A percentile compares a stretch with the other conserved stretches of the same genome.
phyloP scores from a whole-genome alignment of 345 rosid genomes.

The Populus nigra region DNA sequence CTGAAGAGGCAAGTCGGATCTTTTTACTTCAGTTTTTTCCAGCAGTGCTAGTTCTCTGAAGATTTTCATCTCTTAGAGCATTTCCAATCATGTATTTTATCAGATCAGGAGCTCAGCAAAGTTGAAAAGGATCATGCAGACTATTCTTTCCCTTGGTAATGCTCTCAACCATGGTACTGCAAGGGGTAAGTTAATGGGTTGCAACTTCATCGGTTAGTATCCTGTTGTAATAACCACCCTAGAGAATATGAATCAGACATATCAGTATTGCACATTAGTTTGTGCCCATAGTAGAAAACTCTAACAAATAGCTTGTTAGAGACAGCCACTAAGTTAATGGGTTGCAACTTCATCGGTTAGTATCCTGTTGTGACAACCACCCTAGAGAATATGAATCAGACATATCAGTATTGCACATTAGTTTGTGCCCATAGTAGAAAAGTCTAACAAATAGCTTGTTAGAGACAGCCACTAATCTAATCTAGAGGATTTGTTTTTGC shows the following conservation, averaged over 20 bases:
- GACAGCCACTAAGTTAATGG: slow-evolving; percentile 3
- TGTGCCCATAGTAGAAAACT: background rate
- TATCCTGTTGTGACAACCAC: background rate
- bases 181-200: slow-evolving; percentile 54
- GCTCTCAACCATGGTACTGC: slow-evolving; percentile 91
- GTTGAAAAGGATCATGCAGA: slow-evolving; percentile 80
- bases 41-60: slow-evolving; percentile 10
- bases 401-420: background rate
- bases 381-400: background rate
- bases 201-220: background rate
- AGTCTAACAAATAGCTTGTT: background rate
- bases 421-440: background rate
- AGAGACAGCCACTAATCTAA: background rate
- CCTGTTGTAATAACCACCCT: background rate
- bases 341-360: slow-evolving; percentile 16
- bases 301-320: background rate
- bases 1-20: slow-evolving; percentile 63
- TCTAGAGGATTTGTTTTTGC: background rate
- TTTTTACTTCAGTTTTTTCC: slow-evolving; percentile 16
- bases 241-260: background rate
- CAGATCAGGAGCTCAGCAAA: slow-evolving; percentile 69
- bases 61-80: slow-evolving; percentile 17
- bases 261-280: background rate
- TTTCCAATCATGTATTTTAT: slow-evolving; percentile 17
- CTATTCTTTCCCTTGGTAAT: slow-evolving; percentile 83